These are phyloP conservation scores for Pseudodiploospora longispora DNA, from an alignment of 2,329 filamentous ascomycete genomes.

Conservation along the genomic window DNA sequence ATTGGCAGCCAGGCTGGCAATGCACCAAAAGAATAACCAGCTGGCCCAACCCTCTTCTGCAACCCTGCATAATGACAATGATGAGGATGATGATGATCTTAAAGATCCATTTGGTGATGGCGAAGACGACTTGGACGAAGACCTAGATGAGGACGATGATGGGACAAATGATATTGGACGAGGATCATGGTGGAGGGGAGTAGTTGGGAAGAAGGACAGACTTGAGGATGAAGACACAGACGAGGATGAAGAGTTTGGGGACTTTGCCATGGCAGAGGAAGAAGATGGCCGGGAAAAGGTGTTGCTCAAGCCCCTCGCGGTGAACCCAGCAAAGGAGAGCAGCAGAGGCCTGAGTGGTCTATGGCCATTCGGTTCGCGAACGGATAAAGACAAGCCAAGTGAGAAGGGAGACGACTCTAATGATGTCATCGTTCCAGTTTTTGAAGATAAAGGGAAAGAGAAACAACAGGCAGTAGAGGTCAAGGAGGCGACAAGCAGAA, in stretches of 20 bases:
- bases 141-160: constrained; percentile 40
- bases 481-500: constrained; percentile 44
- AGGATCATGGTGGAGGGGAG: constrained; percentile 43
- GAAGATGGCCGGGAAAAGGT: constrained; percentile 29
- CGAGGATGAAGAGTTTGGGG: constrained; percentile 59
- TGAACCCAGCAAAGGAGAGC: constrained; percentile 40
- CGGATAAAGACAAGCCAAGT: constrained; percentile 20
- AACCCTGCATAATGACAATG: constrained; percentile 28
- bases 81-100: constrained; percentile 33
- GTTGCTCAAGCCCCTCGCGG: constrained; percentile 47
- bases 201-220: constrained; percentile 30
- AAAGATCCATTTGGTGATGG: constrained; percentile 43
- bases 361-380: constrained; percentile 48
- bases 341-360: constrained; percentile 41
- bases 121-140: constrained; percentile 45
- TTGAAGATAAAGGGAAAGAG: constrained; percentile 18
- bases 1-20: constrained; percentile 77
- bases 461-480: constrained; percentile 42
- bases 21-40: constrained; percentile 58
- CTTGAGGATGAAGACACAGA: constrained; percentile 38
- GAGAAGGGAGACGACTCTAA: constrained; percentile 19
- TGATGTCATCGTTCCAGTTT: constrained; percentile 4
- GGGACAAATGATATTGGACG: constrained; percentile 25
- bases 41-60: constrained; percentile 38
- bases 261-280: constrained; percentile 58